Base-by-base conservation (phyloP, 1,284 basidiomycete species). In the Lentinus polychrous region DNA sequence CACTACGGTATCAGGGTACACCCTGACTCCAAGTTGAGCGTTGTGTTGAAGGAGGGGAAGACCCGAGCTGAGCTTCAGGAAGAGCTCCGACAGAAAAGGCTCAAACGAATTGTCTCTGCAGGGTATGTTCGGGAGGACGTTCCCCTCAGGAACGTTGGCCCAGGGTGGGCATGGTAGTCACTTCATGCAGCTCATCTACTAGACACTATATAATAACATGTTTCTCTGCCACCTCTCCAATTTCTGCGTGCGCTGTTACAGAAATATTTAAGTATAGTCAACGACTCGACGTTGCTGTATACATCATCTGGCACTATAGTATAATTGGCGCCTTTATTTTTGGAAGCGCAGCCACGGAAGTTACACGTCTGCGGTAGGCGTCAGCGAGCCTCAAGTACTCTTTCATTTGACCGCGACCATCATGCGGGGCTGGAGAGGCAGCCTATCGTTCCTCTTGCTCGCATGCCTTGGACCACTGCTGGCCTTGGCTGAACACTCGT, bases 31-130 rank as follows among this genome's bases (percentile, higher is more conserved):
- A 79, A 84, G 46, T 64, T 97, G 65, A 79, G 81, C 62, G 84
- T 97, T 31, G 67, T 94, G 1, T 68, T 97, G 54, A 82, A 81
- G 55, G 88, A 94, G 60, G 94, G 94, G 4, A 84, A 85, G 73
- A 92, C 89, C 8, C 65, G 79, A 43, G 81, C 81, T 56, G 79
- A 94, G 66, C 70, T 84, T 57, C 75, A 80, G 55, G 73, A 74
- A 37, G 78, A 78, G 55, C 77, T 77, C 54, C 75, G 84, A 51
- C 73, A 73, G 53, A 79, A 83, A 59, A 86, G 83, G 60, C 63
- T 94, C 63, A 80, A 75, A 60, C 78, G 78, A 64, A 86, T 94
- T 48, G 79, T 88, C 23, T 88, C 87, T 48, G 83, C 93, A 17
- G 83, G 89, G 3, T 68, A 83, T 20, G 80, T 84, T 23, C 72